A percentile compares a stretch with the other conserved stretches of the same genome.
These are phyloP conservation scores for Nothomitra cinnamomea DNA, from an alignment of 2,329 filamentous ascomycete genomes.

Conservation along the genomic window DNA sequence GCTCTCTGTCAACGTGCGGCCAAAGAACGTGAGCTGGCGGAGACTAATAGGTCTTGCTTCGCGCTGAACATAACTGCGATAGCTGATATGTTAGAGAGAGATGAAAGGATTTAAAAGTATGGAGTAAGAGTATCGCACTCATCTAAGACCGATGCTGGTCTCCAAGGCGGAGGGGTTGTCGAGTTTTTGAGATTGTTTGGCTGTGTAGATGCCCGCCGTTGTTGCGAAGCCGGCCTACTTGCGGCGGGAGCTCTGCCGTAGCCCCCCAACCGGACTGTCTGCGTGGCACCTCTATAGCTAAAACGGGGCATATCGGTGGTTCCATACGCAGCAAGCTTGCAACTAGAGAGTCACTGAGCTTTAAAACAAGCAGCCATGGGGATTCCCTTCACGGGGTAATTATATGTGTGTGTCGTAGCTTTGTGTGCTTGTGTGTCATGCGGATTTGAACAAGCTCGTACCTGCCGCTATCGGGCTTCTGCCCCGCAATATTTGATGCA, in stretches of 20 bases:
- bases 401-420: not conserved
- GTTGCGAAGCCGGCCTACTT: not conserved
- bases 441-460: not conserved
- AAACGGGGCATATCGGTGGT: not conserved
- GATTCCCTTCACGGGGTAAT: not conserved
- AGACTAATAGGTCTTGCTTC: constrained; percentile 92
- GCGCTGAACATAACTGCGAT: constrained; percentile 68
- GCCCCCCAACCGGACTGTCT: not conserved
- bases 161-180: constrained; percentile 31
- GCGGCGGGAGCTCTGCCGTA: not conserved
- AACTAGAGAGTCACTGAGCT: not conserved
- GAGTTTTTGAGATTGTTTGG: not conserved
- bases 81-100: not conserved
- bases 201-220: constrained; percentile 5
- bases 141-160: constrained; percentile 27
- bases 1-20: constrained; percentile 75
- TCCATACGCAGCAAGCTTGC: constrained; percentile 3
- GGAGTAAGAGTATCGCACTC: constrained; percentile 10
- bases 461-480: too few relatives aligned
- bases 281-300: constrained; percentile 1
- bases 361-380: not conserved
- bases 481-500: not conserved
- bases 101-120: not conserved
- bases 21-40: constrained; percentile 93
- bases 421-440: constrained; percentile 2